Evolutionary conservation across 2,329 filamentous ascomycete species (phyloP).

Genomic region (Aspergillus felis): DNA sequence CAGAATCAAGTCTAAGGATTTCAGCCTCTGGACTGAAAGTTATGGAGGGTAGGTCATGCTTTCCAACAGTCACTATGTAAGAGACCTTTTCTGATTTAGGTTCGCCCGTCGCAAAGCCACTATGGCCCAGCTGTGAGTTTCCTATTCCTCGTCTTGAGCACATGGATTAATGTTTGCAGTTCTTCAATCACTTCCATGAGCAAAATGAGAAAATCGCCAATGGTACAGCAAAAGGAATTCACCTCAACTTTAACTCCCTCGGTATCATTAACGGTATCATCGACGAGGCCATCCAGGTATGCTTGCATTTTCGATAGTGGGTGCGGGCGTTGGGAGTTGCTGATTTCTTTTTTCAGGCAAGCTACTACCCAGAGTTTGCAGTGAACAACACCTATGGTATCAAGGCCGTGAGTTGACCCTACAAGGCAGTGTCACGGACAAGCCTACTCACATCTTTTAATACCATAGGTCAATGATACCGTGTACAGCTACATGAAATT

Average conservation of each 20-base stretch:
- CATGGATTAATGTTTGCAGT: conserved; percentile 28
- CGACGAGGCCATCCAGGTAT: conserved; percentile 48
- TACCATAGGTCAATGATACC: conserved; percentile 50
- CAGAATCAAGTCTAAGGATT: conserved; percentile 49
- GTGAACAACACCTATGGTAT: conserved; percentile 56
- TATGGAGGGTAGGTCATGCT: conserved; percentile 41
- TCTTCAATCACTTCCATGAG: conserved; percentile 56
- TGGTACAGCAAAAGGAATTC: conserved; percentile 45
- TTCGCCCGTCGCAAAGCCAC: conserved; percentile 35
- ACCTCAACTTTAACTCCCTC: conserved; percentile 52
- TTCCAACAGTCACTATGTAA: not conserved
- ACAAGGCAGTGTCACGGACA: not conserved
- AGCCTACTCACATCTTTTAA: not conserved
- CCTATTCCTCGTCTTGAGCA: not conserved
- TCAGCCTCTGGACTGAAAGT: conserved; percentile 59
- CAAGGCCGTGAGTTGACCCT: conserved; percentile 26
- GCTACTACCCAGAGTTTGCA: conserved; percentile 50
- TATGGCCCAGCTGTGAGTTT: conserved; percentile 45
- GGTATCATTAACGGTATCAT: conserved; percentile 57
- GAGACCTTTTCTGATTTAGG: not conserved
- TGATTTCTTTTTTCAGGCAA: conserved; percentile 20
- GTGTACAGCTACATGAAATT: conserved; percentile 58
- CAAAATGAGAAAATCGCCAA: conserved; percentile 54
- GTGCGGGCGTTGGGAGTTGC: not conserved
- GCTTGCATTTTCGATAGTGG: not conserved